Evolutionary conservation across 805 yeast genomes (phyloP), one percentile per base, ranked within the genome.

Genomic region (Ogataea glucozyma): DNA sequence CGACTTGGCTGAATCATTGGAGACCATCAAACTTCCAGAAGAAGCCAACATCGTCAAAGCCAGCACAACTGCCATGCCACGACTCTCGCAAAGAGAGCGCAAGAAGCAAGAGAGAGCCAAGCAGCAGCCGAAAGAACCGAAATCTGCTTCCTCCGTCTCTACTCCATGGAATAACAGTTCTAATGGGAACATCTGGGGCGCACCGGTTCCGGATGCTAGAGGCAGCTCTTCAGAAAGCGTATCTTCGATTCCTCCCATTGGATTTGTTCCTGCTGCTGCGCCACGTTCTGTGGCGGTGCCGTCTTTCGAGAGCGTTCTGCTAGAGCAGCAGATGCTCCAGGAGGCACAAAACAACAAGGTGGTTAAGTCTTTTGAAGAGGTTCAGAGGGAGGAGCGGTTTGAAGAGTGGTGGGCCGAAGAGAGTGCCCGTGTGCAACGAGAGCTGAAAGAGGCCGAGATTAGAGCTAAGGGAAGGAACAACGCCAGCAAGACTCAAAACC

Each of bases 351-450:
- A 40, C 23, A 26, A 31, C 7, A 44, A 31, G 26, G 35, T 35
- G 3, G 35, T 43, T 10, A 70, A 70, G 41, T 71, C 86, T 1
- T 61, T 86, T 31, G 81, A 77, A 34, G 96, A 89, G 44, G 75
- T 85, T 34, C 83, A 82, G 57, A 83, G 82, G 51, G 96, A 89
- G 49, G 87, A 86, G 56, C 88, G 83, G 57, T 89, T 89, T 67
- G 89, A 83, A 21, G 74, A 68, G 46, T 89, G 97, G 97, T 89
- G 95, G 90, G 84, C 78, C 26, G 80, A 78, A 50, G 96, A 89
- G 56, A 73, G 88, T 41, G 70, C 70, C n/a, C 70, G 75, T 39
- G 84, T 83, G 6, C 91, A 84, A 57, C 56, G 56, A 19, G 67
- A 67, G 42, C 51, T 66, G 54, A 51, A 53, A 4, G 38, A 27